Evolutionary conservation across 148 eudicot species (phyloP).

Genomic region (Heliosperma pusillum): DNA sequence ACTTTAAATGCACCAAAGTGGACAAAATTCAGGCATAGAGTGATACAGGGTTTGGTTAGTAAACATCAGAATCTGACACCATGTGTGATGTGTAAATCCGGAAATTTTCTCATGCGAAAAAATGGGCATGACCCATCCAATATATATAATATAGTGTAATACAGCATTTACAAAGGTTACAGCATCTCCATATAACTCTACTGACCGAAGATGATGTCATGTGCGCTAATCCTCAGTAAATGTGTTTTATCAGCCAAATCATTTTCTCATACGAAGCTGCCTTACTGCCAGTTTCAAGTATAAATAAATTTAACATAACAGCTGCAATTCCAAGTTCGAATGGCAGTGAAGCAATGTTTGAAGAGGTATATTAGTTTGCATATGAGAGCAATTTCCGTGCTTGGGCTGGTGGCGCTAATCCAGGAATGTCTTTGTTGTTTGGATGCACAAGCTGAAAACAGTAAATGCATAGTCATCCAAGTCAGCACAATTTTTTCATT

Average conservation of each 20-base stretch:
- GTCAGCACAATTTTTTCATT: not conserved
- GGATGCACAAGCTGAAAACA: slow-evolving; percentile 71
- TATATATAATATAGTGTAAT: slow-evolving; percentile 1
- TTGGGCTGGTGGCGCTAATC: slow-evolving; percentile 91
- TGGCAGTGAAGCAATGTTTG: not conserved
- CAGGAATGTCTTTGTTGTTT: slow-evolving; percentile 76
- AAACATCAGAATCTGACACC: not conserved
- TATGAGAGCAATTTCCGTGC: slow-evolving; percentile 64
- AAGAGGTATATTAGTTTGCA: slow-evolving; percentile 29
- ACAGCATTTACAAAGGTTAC: slow-evolving; percentile 13
- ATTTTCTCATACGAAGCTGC: slow-evolving; percentile 15
- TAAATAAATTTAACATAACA: not conserved
- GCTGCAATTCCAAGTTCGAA: not conserved
- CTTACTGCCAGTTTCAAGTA: slow-evolving; percentile 14
- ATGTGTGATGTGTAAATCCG: slow-evolving; percentile 10
- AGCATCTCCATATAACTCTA: slow-evolving; percentile 17
- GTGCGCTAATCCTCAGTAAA: slow-evolving; percentile 13
- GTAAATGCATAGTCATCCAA: not conserved
- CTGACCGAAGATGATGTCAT: not conserved
- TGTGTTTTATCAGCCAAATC: slow-evolving; percentile 1
- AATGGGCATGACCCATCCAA: not conserved
- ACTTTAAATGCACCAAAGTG: no score
- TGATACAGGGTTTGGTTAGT: not conserved
- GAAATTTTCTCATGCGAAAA: slow-evolving; percentile 5
- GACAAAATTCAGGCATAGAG: no score